Evolutionary conservation across 257 asterid genomes (phyloP).

Genomic region (Oldenlandia corymbosa): DNA sequence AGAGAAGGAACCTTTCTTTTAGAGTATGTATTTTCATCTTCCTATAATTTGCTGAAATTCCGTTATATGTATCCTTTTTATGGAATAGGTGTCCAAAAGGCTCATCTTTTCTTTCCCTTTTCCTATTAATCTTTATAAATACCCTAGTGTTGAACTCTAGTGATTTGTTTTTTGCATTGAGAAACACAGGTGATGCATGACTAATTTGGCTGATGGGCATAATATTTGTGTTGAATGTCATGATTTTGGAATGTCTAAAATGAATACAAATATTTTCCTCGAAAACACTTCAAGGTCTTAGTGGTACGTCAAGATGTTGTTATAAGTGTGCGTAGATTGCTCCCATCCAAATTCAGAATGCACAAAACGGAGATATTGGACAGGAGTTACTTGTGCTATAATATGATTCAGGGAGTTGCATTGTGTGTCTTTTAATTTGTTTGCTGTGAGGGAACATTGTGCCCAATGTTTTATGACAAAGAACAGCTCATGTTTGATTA

Average conservation of each 20-base stretch:
- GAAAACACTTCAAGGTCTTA: neutral
- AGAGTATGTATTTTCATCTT: slow-evolving; percentile 26
- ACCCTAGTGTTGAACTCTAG: too few species aligned
- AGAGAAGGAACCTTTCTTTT: slow-evolving; percentile 33
- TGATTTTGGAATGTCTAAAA: neutral
- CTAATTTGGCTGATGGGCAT: too few species aligned
- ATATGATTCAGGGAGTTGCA: too few species aligned
- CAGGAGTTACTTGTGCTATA: too few species aligned
- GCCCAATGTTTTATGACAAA: neutral
- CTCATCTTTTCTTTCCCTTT: neutral
- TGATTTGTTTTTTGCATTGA: too few species aligned
- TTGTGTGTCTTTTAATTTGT: neutral
- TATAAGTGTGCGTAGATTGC: neutral
- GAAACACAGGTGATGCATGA: too few species aligned
- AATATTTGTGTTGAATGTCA: neutral
- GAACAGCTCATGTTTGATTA: neutral
- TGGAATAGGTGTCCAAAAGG: neutral
- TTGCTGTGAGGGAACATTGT: neutral
- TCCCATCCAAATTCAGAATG: neutral
- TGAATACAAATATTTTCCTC: neutral
- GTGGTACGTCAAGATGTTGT: neutral
- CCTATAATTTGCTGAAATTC: neutral
- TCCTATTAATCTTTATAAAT: too few species aligned
- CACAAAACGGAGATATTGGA: neutral
- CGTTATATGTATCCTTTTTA: neutral